phyloP scores from a whole-genome alignment of 2,329 filamentous ascomycete genomes.

The Emmonsiellopsis sp. region DNA sequence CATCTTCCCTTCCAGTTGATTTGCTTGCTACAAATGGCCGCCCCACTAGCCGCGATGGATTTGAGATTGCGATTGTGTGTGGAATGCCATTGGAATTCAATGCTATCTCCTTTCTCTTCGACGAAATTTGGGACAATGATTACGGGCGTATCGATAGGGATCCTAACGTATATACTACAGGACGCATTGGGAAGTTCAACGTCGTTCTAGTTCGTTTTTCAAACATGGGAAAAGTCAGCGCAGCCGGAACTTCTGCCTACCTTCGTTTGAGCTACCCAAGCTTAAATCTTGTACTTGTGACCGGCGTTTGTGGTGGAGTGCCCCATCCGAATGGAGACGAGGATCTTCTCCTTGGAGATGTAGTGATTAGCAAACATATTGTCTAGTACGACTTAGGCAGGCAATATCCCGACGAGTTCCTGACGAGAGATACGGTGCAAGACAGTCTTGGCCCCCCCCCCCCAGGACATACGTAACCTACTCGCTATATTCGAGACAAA shows the following conservation, averaged over 20 bases:
- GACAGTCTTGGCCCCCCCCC: conserved; percentile 15
- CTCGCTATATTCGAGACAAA: conserved; percentile 12
- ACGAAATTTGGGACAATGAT: conserved; percentile 20
- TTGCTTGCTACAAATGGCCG: background rate
- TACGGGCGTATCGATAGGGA: conserved; percentile 20
- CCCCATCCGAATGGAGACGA: conserved; percentile 14
- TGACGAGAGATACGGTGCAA: conserved; percentile 6
- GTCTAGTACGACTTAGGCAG: conserved; percentile 17
- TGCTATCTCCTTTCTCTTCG: conserved; percentile 20
- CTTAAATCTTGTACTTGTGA: conserved; percentile 26
- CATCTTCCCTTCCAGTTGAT: background rate
- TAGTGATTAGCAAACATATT: conserved; percentile 19
- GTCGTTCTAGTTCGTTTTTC: conserved; percentile 23
- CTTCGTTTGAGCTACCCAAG: conserved; percentile 24
- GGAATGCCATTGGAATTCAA: conserved; percentile 24
- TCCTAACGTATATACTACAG: conserved; percentile 20
- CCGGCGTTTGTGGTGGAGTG: conserved; percentile 33
- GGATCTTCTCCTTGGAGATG: conserved; percentile 18
- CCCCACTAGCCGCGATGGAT: background rate
- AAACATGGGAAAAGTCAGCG: conserved; percentile 18
- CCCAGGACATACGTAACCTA: conserved; percentile 14
- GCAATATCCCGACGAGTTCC: conserved; percentile 4
- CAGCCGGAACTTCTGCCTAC: conserved; percentile 17
- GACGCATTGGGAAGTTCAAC: conserved; percentile 18
- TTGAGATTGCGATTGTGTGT: conserved; percentile 27